Conservation (phyloP, 1,139 yeast genomes). For the Suhomyces taliae region DNA sequence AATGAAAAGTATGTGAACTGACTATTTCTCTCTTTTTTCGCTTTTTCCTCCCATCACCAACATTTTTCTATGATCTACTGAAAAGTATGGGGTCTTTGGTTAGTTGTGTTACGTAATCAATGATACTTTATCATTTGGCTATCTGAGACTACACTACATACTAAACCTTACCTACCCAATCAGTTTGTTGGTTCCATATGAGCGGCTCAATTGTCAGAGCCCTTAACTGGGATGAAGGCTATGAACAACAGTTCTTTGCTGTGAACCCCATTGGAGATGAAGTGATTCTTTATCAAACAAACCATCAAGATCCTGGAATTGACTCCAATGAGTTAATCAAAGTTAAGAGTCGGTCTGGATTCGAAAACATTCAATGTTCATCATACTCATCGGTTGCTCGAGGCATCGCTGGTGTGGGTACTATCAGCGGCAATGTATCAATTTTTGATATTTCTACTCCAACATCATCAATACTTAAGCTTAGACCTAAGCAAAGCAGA, state of each 20-base stretch:
- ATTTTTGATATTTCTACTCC: slow-evolving; percentile 57
- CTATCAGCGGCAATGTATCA: slow-evolving; percentile 65
- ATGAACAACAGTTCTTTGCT: slow-evolving; percentile 58
- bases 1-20: too few relatives aligned
- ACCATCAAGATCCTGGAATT: slow-evolving; percentile 36
- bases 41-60: too few relatives aligned
- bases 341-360: slow-evolving; percentile 57
- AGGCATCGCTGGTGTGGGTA: slow-evolving; percentile 74
- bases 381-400: slow-evolving; percentile 58
- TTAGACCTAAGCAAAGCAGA: slow-evolving; percentile 67
- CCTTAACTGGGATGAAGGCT: slow-evolving; percentile 57
- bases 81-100: too few relatives aligned
- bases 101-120: neutral
- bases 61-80: too few relatives aligned
- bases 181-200: slow-evolving; percentile 24
- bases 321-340: slow-evolving; percentile 46
- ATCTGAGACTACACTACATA: neutral
- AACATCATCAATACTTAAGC: slow-evolving; percentile 41
- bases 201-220: slow-evolving; percentile 59
- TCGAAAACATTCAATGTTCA: slow-evolving; percentile 70
- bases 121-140: neutral
- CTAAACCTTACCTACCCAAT: neutral
- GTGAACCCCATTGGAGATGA: slow-evolving; percentile 72
- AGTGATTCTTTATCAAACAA: slow-evolving; percentile 58
- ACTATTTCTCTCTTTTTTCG: too few relatives aligned